A percentile compares a stretch with the other conserved stretches of the same genome.
Conservation (phyloP, 768 basidiomycete genomes). For the Mycena epipterygia region DNA sequence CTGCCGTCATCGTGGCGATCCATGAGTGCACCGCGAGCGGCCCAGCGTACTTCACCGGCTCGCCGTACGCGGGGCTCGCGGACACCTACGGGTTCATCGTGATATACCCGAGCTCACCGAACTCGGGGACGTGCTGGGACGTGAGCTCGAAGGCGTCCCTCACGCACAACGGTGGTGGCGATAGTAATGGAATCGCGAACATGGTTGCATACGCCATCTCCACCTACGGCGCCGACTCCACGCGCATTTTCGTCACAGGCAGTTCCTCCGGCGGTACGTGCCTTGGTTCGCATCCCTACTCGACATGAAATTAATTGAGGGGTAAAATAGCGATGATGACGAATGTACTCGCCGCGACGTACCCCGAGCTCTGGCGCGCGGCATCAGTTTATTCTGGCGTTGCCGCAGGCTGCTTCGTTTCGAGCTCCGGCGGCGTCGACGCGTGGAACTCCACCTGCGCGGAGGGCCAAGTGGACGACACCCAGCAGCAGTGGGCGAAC, state of each 20-base stretch:
- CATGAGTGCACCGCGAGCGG: conserved; percentile 68
- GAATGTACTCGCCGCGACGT: conserved; percentile 65
- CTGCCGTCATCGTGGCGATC: conserved; percentile 65
- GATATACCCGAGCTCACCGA: conserved; percentile 61
- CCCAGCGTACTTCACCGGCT: conserved; percentile 63
- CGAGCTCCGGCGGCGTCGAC: conserved; percentile 50
- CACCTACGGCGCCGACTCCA: conserved; percentile 61
- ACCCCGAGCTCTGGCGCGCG: conserved; percentile 67
- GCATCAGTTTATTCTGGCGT: conserved; percentile 66
- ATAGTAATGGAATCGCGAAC: conserved; percentile 65
- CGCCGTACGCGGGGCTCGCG: conserved; percentile 63
- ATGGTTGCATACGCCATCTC: conserved; percentile 62
- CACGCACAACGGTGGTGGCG: conserved; percentile 68
- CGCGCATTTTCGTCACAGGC: conserved; percentile 65
- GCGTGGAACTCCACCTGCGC: conserved; percentile 68
- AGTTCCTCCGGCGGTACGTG: conserved; percentile 59
- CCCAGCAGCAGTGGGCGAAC: conserved; percentile 41
- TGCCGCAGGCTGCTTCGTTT: conserved; percentile 64
- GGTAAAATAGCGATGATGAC: conserved; percentile 65
- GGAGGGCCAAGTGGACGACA: conserved; percentile 57
- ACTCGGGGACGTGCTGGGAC: conserved; percentile 66
- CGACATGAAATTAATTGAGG: background rate
- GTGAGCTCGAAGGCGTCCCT: conserved; percentile 64
- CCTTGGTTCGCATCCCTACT: too few relatives aligned
- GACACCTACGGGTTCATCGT: conserved; percentile 65